Conservation (phyloP, 2,329 filamentous ascomycete genomes). For the Aphanocladium album region DNA sequence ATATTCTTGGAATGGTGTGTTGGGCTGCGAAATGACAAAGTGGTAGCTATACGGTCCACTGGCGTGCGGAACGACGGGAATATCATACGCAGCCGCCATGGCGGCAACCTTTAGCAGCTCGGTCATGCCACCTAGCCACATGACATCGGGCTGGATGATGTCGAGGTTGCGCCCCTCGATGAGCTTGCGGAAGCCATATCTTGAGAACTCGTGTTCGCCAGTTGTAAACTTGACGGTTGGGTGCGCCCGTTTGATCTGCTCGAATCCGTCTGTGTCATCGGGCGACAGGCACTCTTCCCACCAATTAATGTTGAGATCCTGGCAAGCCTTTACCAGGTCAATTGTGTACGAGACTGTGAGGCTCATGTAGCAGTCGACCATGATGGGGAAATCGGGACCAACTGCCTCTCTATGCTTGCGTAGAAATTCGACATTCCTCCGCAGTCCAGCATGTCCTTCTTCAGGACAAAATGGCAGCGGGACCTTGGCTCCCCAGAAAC, state of each 20-base stretch:
- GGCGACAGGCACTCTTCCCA: conserved; percentile 93
- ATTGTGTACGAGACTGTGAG: conserved; percentile 91
- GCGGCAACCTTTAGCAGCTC: conserved; percentile 85
- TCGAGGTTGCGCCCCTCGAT: conserved; percentile 88
- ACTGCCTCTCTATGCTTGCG: conserved; percentile 78
- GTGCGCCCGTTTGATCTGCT: conserved; percentile 83
- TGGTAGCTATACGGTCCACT: conserved; percentile 94
- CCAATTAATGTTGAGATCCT: conserved; percentile 88
- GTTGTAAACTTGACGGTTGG: conserved; percentile 91
- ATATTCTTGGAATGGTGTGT: conserved; percentile 94
- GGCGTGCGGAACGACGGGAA: conserved; percentile 92
- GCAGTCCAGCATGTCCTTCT: conserved; percentile 74
- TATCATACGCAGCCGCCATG: conserved; percentile 87
- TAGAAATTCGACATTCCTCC: conserved; percentile 87
- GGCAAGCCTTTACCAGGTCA: conserved; percentile 77
- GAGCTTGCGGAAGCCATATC: conserved; percentile 91
- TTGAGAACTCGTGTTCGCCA: conserved; percentile 91
- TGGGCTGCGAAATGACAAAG: conserved; percentile 89
- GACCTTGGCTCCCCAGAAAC: conserved; percentile 88
- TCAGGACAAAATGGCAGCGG: conserved; percentile 85
- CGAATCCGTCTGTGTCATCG: conserved; percentile 88
- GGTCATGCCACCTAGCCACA: conserved; percentile 94
- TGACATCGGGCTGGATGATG: conserved; percentile 92
- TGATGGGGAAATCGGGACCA: conserved; percentile 84
- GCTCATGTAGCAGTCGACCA: conserved; percentile 97